phyloP scores from a whole-genome alignment of 2,329 filamentous ascomycete genomes.

The Epichloe bromicola region DNA sequence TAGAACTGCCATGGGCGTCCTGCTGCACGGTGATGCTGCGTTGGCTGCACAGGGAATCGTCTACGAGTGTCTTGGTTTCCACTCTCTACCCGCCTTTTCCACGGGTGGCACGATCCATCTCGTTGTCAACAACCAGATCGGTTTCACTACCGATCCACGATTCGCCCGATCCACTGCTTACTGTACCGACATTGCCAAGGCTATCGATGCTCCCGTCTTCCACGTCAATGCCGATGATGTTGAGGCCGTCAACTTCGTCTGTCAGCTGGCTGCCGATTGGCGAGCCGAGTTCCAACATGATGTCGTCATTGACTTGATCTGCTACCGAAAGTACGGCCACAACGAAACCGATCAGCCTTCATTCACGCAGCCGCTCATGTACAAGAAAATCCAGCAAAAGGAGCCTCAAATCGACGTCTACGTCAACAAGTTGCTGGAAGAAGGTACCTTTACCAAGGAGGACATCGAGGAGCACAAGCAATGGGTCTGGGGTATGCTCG shows the following conservation, averaged over 20 bases:
- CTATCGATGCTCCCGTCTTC: constrained; percentile 96
- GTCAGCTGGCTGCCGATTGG: constrained; percentile 94
- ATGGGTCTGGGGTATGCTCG: constrained; percentile 99
- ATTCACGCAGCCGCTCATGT: constrained; percentile 99
- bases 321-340: constrained; percentile 98
- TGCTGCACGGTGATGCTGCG: constrained; percentile 93
- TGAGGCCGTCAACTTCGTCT: constrained; percentile 96
- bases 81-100: constrained; percentile 88
- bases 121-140: constrained; percentile 99
- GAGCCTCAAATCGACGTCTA: constrained; percentile 82
- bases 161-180: constrained; percentile 96
- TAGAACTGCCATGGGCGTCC: constrained; percentile 82
- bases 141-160: constrained; percentile 96
- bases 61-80: constrained; percentile 97
- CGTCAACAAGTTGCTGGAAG: constrained; percentile 75
- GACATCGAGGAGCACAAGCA: constrained; percentile 98
- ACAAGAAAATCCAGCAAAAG: constrained; percentile 88
- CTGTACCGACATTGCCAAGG: constrained; percentile 98
- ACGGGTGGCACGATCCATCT: constrained; percentile 95
- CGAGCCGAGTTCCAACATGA: constrained; percentile 97
- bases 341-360: constrained; percentile 99
- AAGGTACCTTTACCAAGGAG: constrained; percentile 92
- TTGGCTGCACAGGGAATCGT: constrained; percentile 95
- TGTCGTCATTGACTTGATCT: constrained; percentile 94
- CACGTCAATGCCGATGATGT: constrained; percentile 98